phyloP scores from a whole-genome alignment of 805 yeast genomes.

The Osmozyma mogii region DNA sequence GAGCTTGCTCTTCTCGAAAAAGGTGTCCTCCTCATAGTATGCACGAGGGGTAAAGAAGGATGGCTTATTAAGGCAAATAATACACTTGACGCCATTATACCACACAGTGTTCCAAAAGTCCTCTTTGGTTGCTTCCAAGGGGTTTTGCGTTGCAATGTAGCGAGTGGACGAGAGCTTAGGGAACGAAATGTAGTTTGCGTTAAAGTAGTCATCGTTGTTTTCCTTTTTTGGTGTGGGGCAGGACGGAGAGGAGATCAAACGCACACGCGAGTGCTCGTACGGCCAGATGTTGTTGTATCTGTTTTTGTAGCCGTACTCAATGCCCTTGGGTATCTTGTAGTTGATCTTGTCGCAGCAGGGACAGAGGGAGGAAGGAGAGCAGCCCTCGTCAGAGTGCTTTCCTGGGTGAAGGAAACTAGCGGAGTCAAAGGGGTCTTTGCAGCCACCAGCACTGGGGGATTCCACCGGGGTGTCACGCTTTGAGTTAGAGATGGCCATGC shows the following conservation, averaged over 20 bases:
- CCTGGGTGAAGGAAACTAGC: no score
- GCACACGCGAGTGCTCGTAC: conserved; percentile 78
- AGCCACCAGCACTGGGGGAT: conserved; percentile 2
- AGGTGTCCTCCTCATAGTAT: conserved; percentile 14
- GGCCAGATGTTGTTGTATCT: conserved; percentile 86
- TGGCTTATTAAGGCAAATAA: conserved; percentile 30
- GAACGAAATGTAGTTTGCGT: conserved; percentile 35
- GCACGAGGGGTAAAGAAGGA: conserved; percentile 8
- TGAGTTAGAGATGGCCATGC: conserved; percentile 22
- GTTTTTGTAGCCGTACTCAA: conserved; percentile 74
- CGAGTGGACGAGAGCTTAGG: conserved; percentile 16
- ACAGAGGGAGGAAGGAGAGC: conserved; percentile 36
- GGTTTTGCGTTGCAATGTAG: conserved; percentile 41
- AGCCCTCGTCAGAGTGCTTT: no score
- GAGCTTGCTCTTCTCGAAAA: conserved; percentile 10
- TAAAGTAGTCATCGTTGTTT: conserved; percentile 33
- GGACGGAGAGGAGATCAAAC: conserved; percentile 26
- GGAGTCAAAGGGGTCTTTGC: conserved; percentile 3
- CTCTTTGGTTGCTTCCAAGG: conserved; percentile 31
- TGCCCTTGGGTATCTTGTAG: conserved; percentile 46
- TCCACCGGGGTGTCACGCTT: no score
- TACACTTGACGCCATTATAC: conserved; percentile 25
- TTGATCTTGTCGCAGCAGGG: conserved; percentile 34
- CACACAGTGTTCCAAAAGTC: conserved; percentile 37
- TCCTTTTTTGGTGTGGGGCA: conserved; percentile 7